A percentile compares a stretch with the other conserved stretches of the same genome.
phyloP scores from a whole-genome alignment of 768 basidiomycete genomes.

The Cystofilobasidium ferigula region DNA sequence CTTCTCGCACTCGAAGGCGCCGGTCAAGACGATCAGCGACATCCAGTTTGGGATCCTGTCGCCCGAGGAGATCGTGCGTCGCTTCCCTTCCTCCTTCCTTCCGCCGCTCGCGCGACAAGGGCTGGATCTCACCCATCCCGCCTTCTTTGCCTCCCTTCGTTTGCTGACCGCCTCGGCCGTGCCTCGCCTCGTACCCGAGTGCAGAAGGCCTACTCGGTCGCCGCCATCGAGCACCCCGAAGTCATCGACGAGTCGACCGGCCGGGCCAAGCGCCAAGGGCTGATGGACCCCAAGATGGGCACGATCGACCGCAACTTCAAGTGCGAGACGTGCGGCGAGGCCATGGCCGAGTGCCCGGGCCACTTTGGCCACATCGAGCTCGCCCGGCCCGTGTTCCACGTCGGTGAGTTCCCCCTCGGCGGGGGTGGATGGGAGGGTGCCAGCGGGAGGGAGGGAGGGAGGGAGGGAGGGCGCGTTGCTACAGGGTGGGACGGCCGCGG shows the following conservation, averaged over 20 bases:
- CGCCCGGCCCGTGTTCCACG: slow-evolving; percentile 91
- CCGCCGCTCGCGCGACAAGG: slow-evolving; percentile 36
- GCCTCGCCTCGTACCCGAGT: background rate
- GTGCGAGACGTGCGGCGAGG: slow-evolving; percentile 98
- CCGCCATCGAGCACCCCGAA: slow-evolving; percentile 96
- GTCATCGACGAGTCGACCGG: slow-evolving; percentile 92
- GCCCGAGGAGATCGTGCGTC: slow-evolving; percentile 91
- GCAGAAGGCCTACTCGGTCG: slow-evolving; percentile 97
- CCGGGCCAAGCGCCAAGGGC: slow-evolving; percentile 79
- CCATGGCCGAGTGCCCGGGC: slow-evolving; percentile 99
- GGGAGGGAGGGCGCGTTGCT: too few species aligned
- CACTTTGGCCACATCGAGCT: slow-evolving; percentile 99
- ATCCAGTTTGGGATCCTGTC: slow-evolving; percentile 98
- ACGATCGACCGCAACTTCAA: slow-evolving; percentile 63
- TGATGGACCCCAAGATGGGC: slow-evolving; percentile 97
- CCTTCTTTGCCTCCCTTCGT: background rate
- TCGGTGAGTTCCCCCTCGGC: slow-evolving; percentile 50
- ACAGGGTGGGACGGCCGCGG: too few species aligned
- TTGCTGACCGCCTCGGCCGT: slow-evolving; percentile 5
- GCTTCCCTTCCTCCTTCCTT: slow-evolving; percentile 3
- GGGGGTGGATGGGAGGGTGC: too few species aligned
- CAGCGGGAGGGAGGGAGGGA: too few species aligned
- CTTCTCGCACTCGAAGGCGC: slow-evolving; percentile 71
- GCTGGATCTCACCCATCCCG: slow-evolving; percentile 74
- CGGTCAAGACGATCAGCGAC: slow-evolving; percentile 88